Base-by-base conservation (phyloP, 2,329 filamentous ascomycete genomes). In the Colletotrichum tropicale region DNA sequence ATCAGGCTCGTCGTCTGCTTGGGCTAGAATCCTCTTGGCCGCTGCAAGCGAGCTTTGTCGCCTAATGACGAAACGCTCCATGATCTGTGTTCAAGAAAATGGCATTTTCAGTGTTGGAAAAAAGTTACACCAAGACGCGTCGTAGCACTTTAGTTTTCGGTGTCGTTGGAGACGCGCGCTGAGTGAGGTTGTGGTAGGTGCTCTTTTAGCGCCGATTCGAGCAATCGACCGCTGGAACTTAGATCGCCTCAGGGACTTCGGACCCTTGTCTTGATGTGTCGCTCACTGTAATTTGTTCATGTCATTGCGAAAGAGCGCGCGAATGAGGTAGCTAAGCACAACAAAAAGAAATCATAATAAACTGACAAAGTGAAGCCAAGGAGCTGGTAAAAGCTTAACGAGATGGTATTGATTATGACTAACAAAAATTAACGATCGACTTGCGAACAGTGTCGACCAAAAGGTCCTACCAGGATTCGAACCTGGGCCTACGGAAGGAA, bases 31-130 rank as follows among this genome's bases (percentile, higher is more conserved):
- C 3, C 60, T 77, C 36, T 67, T 70, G 2, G 75, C 72, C 21
- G 77, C 77, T 8, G 75, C 75, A 18, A 78, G 66, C 26, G 77
- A 77, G 24, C 74, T 76, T 24, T 75, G 73, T 38, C 73, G 73
- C n/a, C 73, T 64, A 8, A 64, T 36, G 26, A 69, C 34, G 36
- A 38, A 32, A 7, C 73, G 73, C 28, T 75, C 62, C 73, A 73
- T 75, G 30, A 28, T 48, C 16, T 48, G n/a, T 48, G 18, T 13
- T 48, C n/a, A 48, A 7, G n/a, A 48, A 2, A 13, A 21, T 7
- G 43, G 43, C n/a, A 48, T 21, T 15, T 15, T 36, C n/a, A 48
- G 10, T 21, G 43, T 6, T 66, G 8, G n/a, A 43, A 61, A 28
- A 61, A 28, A 15, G 6, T 5, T 13, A 64, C 30, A 24, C 9